A percentile compares a stretch with the other conserved stretches of the same genome.
Evolutionary conservation across 2,329 filamentous ascomycete species (phyloP).

Genomic region (Hypoxylon sp.): DNA sequence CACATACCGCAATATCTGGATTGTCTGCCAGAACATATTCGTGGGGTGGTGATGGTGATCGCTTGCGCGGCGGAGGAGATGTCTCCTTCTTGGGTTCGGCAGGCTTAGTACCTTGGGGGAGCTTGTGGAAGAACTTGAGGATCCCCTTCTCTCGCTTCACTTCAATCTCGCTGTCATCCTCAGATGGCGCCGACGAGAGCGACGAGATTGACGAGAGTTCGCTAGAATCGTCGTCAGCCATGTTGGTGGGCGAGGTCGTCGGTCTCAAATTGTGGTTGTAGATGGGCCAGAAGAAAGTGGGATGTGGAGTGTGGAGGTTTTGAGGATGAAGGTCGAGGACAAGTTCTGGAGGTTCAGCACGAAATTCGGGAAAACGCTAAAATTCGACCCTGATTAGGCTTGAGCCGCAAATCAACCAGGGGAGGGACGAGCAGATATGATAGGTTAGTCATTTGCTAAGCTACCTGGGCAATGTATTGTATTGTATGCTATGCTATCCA

Average conservation of each 20-base stretch:
- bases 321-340: conserved; percentile 39
- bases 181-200: conserved; percentile 66
- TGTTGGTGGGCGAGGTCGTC: conserved; percentile 54
- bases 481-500: conserved; percentile 10
- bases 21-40: conserved; percentile 93
- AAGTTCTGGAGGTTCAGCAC: conserved; percentile 41
- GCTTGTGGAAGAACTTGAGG: conserved; percentile 76
- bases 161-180: conserved; percentile 67
- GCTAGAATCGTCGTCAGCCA: conserved; percentile 74
- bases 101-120: conserved; percentile 61
- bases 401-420: conserved; percentile 53
- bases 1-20: conserved; percentile 89
- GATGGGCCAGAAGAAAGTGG: conserved; percentile 32
- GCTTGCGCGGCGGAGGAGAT: conserved; percentile 79
- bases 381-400: conserved; percentile 51
- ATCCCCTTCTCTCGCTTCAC: conserved; percentile 70
- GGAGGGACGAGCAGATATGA: conserved; percentile 50
- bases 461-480: conserved; percentile 39
- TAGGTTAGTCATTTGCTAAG: conserved; percentile 52
- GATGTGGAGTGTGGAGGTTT: conserved; percentile 47
- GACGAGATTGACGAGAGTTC: conserved; percentile 72
- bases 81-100: conserved; percentile 66
- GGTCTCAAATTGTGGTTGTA: conserved; percentile 20
- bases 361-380: conserved; percentile 55
- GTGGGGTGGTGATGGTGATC: conserved; percentile 89